Percentiles rank a stretch among this genome's conserved stretches.
Evolutionary conservation across 768 basidiomycete species (phyloP).

Genomic region (Russula ochroleuca): DNA sequence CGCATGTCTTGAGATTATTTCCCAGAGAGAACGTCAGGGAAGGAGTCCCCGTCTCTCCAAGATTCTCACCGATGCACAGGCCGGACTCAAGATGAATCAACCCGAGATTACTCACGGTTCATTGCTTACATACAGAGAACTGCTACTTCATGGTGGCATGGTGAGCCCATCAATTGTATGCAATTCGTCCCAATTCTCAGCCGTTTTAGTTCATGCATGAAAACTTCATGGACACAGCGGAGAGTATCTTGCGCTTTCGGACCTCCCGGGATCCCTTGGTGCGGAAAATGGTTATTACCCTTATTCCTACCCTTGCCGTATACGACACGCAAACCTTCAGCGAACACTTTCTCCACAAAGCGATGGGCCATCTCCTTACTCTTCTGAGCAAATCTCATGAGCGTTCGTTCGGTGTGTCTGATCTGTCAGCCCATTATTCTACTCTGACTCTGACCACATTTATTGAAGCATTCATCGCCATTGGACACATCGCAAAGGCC

Average conservation of each 20-base stretch:
- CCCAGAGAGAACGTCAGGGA: slow-evolving; percentile 62
- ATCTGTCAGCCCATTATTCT: not conserved
- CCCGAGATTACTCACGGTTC: slow-evolving; percentile 93
- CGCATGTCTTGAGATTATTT: slow-evolving; percentile 85
- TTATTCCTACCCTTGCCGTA: slow-evolving; percentile 90
- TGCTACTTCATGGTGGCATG: slow-evolving; percentile 91
- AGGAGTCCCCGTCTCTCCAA: slow-evolving; percentile 64
- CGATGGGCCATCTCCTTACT: slow-evolving; percentile 86
- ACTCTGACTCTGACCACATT: slow-evolving; percentile 22
- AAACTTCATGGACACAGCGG: slow-evolving; percentile 79
- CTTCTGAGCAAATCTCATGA: slow-evolving; percentile 88
- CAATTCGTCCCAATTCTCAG: not conserved
- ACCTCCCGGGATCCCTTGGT: slow-evolving; percentile 83
- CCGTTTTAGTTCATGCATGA: slow-evolving; percentile 75
- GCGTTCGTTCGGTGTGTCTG: slow-evolving; percentile 70
- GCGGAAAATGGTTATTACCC: slow-evolving; percentile 89
- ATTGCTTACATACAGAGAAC: slow-evolving; percentile 83
- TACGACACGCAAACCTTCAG: slow-evolving; percentile 94
- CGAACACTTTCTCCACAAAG: slow-evolving; percentile 85
- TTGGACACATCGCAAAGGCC: slow-evolving; percentile 89
- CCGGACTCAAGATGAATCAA: slow-evolving; percentile 70
- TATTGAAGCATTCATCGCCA: slow-evolving; percentile 81
- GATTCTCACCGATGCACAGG: slow-evolving; percentile 84
- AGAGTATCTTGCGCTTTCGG: slow-evolving; percentile 85
- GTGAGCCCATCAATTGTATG: slow-evolving; percentile 42